phyloP scores from a whole-genome alignment of 2,329 filamentous ascomycete genomes.

The Cryoendolithus antarcticus region DNA sequence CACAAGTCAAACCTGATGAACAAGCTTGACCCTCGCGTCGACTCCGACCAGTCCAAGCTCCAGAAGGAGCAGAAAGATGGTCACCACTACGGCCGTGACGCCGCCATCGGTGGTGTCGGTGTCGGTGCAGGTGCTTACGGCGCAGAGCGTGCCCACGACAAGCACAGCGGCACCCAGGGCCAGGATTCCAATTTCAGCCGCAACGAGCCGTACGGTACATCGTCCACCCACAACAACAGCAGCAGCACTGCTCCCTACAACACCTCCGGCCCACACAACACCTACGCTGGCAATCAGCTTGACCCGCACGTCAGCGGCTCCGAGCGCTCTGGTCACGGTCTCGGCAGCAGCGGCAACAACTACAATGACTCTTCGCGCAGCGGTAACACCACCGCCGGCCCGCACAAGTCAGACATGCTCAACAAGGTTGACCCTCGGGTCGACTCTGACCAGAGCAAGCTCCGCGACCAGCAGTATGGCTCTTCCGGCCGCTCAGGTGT shows the following conservation, averaged over 20 bases:
- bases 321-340: no score
- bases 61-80: constrained; percentile 9
- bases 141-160: constrained; percentile 22
- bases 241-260: constrained; percentile 1
- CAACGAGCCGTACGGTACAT: no score
- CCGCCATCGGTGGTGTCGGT: constrained; percentile 20
- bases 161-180: constrained; percentile 18
- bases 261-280: constrained; percentile 20
- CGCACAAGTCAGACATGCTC: constrained; percentile 7
- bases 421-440: constrained; percentile 11
- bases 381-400: constrained; percentile 7
- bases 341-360: no score
- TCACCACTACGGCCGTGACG: constrained; percentile 22
- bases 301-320: constrained; percentile 21
- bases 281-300: constrained; percentile 20
- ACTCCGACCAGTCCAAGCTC: constrained; percentile 1
- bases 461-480: neutral
- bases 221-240: no score
- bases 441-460: constrained; percentile 5
- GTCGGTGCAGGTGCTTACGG: constrained; percentile 11
- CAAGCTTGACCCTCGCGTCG: constrained; percentile 11
- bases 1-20: constrained; percentile 11
- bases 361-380: no score
- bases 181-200: no score
- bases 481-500: no score